These are phyloP conservation scores for Aureobasidium sp. DNA, from an alignment of 2,329 filamentous ascomycete species.

Conservation along the genomic window DNA sequence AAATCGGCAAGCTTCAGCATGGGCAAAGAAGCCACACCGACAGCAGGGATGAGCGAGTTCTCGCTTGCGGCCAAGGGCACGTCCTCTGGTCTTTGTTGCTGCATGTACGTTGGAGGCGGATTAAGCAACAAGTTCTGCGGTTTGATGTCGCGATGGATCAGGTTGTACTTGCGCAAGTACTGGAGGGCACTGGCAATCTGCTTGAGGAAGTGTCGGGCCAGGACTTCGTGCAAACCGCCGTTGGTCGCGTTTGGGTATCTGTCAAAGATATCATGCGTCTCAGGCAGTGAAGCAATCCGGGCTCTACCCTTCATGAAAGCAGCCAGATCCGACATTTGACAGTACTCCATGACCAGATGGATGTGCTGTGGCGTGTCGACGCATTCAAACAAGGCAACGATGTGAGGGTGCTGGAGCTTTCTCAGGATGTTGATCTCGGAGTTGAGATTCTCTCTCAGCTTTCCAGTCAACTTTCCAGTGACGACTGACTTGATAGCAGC, in stretches of 20 bases:
- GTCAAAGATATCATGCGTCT: constrained; percentile 80
- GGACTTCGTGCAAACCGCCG: constrained; percentile 91
- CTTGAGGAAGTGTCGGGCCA: constrained; percentile 91
- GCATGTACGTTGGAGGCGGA: constrained; percentile 65
- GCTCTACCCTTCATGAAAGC: constrained; percentile 93
- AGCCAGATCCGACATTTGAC: constrained; percentile 87
- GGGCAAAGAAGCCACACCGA: constrained; percentile 74
- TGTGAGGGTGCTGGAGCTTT: constrained; percentile 88
- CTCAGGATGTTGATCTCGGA: constrained; percentile 94
- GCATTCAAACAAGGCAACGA: constrained; percentile 92
- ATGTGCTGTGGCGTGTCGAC: constrained; percentile 80
- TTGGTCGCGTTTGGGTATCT: constrained; percentile 81
- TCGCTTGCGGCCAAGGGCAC: constrained; percentile 71
- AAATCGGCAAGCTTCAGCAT: constrained; percentile 99
- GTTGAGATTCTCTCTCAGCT: constrained; percentile 92
- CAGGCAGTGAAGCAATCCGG: constrained; percentile 67
- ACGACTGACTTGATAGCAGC: constrained; percentile 98
- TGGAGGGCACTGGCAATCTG: constrained; percentile 86
- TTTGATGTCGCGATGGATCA: constrained; percentile 95
- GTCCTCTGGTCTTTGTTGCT: constrained; percentile 51
- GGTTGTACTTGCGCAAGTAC: constrained; percentile 75
- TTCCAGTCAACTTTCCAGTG: constrained; percentile 81
- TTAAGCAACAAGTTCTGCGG: constrained; percentile 91
- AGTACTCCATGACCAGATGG: constrained; percentile 98
- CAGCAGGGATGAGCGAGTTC: constrained; percentile 70